Percentiles rank a stretch among this genome's conserved stretches.
Evolutionary conservation across 768 basidiomycete genomes (phyloP).

Genomic region (Tephrocybe rancida): DNA sequence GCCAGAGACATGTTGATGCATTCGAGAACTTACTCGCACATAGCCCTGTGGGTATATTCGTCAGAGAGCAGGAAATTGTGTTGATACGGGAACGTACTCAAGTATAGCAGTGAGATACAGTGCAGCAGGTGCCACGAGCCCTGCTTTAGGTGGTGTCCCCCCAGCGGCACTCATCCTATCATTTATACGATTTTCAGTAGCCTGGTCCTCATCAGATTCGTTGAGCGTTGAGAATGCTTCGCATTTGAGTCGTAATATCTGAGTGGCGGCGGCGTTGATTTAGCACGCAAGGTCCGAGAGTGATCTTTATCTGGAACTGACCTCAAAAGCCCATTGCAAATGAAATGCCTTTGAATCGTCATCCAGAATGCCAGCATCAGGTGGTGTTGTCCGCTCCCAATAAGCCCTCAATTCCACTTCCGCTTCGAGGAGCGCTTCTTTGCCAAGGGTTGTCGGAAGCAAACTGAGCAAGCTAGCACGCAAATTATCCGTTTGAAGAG

Average conservation of each 20-base stretch:
- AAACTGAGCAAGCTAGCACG: slow-evolving; percentile 71
- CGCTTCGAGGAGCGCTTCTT: slow-evolving; percentile 91
- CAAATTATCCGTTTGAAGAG: slow-evolving; percentile 73
- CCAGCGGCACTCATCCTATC: slow-evolving; percentile 60
- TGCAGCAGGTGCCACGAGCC: slow-evolving; percentile 77
- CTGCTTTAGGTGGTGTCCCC: slow-evolving; percentile 50
- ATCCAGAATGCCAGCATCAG: slow-evolving; percentile 35
- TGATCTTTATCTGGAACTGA: slow-evolving; percentile 33
- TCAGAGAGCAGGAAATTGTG: slow-evolving; percentile 27
- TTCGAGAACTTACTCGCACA: slow-evolving; percentile 75
- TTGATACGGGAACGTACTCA: slow-evolving; percentile 63
- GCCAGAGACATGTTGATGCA: slow-evolving; percentile 1
- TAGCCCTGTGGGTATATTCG: slow-evolving; percentile 49
- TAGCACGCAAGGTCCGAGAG: slow-evolving; percentile 10
- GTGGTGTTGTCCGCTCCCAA: slow-evolving; percentile 69
- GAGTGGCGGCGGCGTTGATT: not conserved
- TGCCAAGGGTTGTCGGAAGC: slow-evolving; percentile 81
- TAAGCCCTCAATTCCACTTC: slow-evolving; percentile 91
- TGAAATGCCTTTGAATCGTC: slow-evolving; percentile 64
- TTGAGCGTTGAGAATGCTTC: slow-evolving; percentile 87
- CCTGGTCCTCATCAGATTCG: slow-evolving; percentile 75
- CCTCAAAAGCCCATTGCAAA: slow-evolving; percentile 78
- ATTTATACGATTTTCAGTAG: slow-evolving; percentile 61
- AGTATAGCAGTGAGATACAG: slow-evolving; percentile 91
- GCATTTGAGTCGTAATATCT: slow-evolving; percentile 77